Evolutionary conservation across 768 basidiomycete genomes (phyloP).

Genomic region (Xerocomellus dryophilus): DNA sequence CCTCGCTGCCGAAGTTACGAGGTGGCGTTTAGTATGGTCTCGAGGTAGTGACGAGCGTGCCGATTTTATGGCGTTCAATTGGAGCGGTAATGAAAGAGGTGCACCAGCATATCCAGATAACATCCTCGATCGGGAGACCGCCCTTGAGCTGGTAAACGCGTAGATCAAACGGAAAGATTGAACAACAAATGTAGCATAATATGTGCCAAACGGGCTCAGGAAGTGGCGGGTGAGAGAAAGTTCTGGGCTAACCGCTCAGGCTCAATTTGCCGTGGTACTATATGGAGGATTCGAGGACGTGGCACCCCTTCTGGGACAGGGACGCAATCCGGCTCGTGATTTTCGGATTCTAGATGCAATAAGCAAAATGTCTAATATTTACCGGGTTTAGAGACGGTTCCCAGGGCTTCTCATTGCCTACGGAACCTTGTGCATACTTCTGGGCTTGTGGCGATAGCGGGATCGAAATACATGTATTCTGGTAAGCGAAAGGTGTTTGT

Average conservation of each 20-base stretch:
- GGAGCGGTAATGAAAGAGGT: background rate
- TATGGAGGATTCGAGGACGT: background rate
- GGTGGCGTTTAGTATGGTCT: background rate
- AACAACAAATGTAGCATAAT: background rate
- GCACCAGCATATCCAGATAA: background rate
- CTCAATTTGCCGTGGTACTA: background rate
- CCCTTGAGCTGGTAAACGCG: background rate
- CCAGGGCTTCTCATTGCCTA: constrained; percentile 8
- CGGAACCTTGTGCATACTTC: background rate
- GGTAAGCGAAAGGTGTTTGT: background rate
- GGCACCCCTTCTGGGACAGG: constrained; percentile 6
- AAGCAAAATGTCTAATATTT: background rate
- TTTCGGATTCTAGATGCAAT: constrained; percentile 4
- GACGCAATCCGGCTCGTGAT: constrained; percentile 12
- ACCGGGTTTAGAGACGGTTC: background rate
- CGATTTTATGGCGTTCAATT: background rate
- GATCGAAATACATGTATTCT: background rate
- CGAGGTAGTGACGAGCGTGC: too few species aligned
- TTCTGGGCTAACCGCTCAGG: background rate
- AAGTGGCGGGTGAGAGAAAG: background rate
- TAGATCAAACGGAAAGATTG: background rate
- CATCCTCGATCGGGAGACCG: constrained; percentile 1
- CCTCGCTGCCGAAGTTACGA: constrained; percentile 2
- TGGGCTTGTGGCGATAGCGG: background rate
- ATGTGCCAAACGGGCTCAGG: constrained; percentile 1